Base-by-base conservation (phyloP, 148 eudicot genomes). In the Fagopyrum homotropicum region DNA sequence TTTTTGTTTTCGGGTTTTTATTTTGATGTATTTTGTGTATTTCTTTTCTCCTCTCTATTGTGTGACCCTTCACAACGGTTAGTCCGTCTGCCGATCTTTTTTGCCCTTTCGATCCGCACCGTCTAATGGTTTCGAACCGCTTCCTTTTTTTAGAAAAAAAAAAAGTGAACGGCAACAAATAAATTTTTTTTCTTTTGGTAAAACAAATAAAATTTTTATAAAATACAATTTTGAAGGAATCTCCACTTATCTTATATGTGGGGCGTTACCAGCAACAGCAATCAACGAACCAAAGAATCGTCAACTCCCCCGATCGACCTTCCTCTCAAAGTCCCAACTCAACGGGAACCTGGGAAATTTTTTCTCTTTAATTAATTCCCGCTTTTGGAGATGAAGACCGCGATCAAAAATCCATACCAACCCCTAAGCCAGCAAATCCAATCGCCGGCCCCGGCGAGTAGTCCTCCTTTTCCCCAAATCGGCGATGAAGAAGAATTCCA, bases 401-500 rank as follows among this genome's bases (percentile, higher is more conserved):
- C 71, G 4, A 63, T 12, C 9, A 15, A 14, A 14, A 66, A 4
- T 15, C 71, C 71, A 7, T 66, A 66, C 45, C 71, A 66, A 66
- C 71, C n/a, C 17, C 46, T 66, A 66, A 63, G 11, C 66, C 29
- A 30, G 1, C 66, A 19, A 26, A 63, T 63, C 9, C 69, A 63
- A 66, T 55, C 26, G 17, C 19, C 71, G 71, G 9, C 71, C 68
- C 66, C 66, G 66, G 35, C 8, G 66, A 22, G 35, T 9, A 43
- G 26, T 29, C n/a, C 69, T 57, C 68, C 68, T 14, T 26, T 61
- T 1, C 7, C 71, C 17, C 19, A 40, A 17, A 4, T 6, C 69
- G 45, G 45, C 55, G 61, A 68, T 1, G 75, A 76, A 45, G 73
- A 72, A n/a, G n/a, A n/a, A n/a, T n/a, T n/a, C n/a, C n/a, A 68